A percentile compares a stretch with the other conserved stretches of the same genome.
Conservation (phyloP, 768 basidiomycete genomes). For the Clavaria fumosa region DNA sequence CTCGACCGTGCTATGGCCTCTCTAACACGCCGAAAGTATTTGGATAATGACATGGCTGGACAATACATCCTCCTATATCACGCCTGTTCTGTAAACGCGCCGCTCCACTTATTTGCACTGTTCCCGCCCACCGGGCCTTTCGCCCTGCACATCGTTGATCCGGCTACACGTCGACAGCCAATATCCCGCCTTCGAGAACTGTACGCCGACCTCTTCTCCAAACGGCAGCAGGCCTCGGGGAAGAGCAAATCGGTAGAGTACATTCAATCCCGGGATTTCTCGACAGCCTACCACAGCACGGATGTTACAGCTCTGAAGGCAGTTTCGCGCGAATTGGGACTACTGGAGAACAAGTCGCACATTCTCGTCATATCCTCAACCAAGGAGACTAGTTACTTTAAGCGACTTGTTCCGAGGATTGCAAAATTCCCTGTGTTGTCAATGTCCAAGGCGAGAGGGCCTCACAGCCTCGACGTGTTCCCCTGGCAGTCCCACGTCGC, state of each 20-base stretch:
- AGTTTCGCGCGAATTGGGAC: constrained; percentile 72
- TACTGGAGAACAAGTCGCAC: constrained; percentile 58
- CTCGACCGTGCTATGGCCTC: constrained; percentile 53
- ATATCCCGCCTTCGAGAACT: constrained; percentile 62
- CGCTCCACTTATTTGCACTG: constrained; percentile 76
- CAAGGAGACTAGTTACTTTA: constrained; percentile 75
- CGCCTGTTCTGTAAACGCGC: constrained; percentile 51
- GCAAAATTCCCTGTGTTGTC: constrained; percentile 76
- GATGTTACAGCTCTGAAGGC: constrained; percentile 73
- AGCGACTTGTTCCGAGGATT: constrained; percentile 51
- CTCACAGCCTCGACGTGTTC: constrained; percentile 68
- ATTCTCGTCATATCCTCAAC: constrained; percentile 74
- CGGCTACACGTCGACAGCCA: constrained; percentile 71
- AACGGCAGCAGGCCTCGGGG: constrained; percentile 29
- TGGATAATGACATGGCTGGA: constrained; percentile 49
- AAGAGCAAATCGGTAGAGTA: constrained; percentile 42
- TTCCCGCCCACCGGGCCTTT: constrained; percentile 60
- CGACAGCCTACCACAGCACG: constrained; percentile 60
- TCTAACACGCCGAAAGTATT: constrained; percentile 50
- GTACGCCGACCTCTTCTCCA: constrained; percentile 48
- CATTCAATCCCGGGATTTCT: constrained; percentile 42
- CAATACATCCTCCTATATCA: constrained; percentile 88
- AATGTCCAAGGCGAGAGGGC: constrained; percentile 63
- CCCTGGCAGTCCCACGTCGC: constrained; percentile 81
- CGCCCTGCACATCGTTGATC: constrained; percentile 82